Base-by-base conservation (phyloP, 148 eudicot genomes). In the Amaranthus hypochondriacus region DNA sequence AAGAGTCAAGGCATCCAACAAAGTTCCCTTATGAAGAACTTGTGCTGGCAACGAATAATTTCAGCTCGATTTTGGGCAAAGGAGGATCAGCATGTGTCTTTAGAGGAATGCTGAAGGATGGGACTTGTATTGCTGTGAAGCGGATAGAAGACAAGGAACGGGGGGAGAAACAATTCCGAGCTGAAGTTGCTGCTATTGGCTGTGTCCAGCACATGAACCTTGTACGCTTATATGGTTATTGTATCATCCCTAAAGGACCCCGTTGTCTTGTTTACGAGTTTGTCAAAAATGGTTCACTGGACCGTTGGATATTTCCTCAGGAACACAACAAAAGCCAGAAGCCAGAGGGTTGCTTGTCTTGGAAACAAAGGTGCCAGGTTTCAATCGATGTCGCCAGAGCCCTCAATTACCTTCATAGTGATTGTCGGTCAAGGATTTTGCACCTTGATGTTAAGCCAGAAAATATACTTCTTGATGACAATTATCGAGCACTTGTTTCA, bases 391-490 rank as follows among this genome's bases (percentile, higher is more conserved):
- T 89, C 3, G 98, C 98, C 2, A 90, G 75, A 65, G 96, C 86
- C 0, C 81, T 92, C 5, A 81, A 86, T 58, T 90, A 87, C 72
- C 79, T 92, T 5, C 98, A 92, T 62, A 83, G 87, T 43, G 92
- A 89, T 71, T 92, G 92, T 61, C 69, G 89, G 42, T 86, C 87
- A 4, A 71, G 82, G 71, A 85, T 89, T 48, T 52, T 89, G 9
- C 97, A 92, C 60, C 86, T 89, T 3, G 97, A 92, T 70, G 84
- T 92, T 39, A 92, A 92, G 84, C 97, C 97, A 0, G 90, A 92
- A 69, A 92, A 92, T 56, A 88, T 92, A 8, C 84, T 92, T 14
- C 83, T 92, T 1, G 90, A 92, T 47, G 92, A 77, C 65, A 58
- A 69, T 60, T 82, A 68, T 66, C 81, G 78, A 2, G 94, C 87